A percentile compares a stretch with the other conserved stretches of the same genome.
Evolutionary conservation across 1,139 yeast genomes (phyloP).

Genomic region (Meyerozyma athensensis): DNA sequence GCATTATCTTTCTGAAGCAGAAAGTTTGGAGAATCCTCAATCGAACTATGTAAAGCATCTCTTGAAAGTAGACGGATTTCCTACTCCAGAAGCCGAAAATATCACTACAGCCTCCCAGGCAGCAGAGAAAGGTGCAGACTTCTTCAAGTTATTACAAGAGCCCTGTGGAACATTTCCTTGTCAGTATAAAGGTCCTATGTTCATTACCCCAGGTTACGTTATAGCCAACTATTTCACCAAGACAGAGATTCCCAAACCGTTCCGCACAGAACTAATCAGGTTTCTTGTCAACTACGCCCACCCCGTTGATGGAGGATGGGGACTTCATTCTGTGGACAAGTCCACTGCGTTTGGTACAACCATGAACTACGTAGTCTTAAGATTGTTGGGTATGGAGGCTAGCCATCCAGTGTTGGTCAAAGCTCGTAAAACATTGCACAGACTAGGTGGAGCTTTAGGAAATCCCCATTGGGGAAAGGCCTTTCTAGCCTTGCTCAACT

Average conservation of each 20-base stretch:
- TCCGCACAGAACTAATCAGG: conserved; percentile 66
- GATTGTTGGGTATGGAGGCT: conserved; percentile 70
- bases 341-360: conserved; percentile 95
- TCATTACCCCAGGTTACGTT: conserved; percentile 87
- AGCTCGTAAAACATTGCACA: conserved; percentile 67
- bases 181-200: conserved; percentile 97
- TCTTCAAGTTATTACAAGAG: conserved; percentile 61
- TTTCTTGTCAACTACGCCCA: conserved; percentile 86
- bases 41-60: conserved; percentile 57
- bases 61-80: conserved; percentile 42
- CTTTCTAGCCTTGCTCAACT: conserved; percentile 74
- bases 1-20: conserved; percentile 55
- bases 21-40: conserved; percentile 42
- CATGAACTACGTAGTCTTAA: conserved; percentile 72
- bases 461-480: conserved; percentile 98
- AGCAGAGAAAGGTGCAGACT: conserved; percentile 71
- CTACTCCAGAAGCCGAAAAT: conserved; percentile 26
- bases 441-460: conserved; percentile 84
- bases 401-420: conserved; percentile 76
- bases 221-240: conserved; percentile 69
- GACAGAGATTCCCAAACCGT: conserved; percentile 63
- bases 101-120: conserved; percentile 52
- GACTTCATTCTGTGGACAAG: conserved; percentile 85
- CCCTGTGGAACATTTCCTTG: conserved; percentile 80
- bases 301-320: conserved; percentile 99